A percentile compares a stretch with the other conserved stretches of the same genome.
These are phyloP conservation scores for Naematelia encephala DNA, from an alignment of 768 basidiomycete species.

Conservation along the genomic window DNA sequence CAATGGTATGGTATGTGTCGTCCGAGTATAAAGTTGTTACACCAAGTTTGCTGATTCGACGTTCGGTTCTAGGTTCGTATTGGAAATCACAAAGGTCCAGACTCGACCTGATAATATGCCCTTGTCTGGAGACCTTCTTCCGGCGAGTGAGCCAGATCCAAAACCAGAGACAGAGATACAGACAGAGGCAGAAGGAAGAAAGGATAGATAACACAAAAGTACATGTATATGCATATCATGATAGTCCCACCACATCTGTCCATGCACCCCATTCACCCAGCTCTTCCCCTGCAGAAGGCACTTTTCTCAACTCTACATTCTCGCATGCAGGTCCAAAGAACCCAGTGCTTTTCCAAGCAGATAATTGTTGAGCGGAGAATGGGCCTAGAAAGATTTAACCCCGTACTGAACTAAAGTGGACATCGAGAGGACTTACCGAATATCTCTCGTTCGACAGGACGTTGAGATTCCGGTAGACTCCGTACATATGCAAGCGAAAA, in stretches of 20 bases:
- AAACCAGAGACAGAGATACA: background rate
- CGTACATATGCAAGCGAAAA: constrained; percentile 49
- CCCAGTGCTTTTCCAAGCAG: constrained; percentile 47
- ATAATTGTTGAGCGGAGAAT: constrained; percentile 41
- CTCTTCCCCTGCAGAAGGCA: constrained; percentile 3
- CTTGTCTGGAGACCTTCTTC: background rate
- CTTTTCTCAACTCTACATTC: constrained; percentile 47
- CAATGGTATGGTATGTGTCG: constrained; percentile 48
- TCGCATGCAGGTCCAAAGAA: constrained; percentile 49
- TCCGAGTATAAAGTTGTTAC: too few relatives aligned
- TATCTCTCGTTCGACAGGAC: constrained; percentile 50
- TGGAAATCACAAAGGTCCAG: constrained; percentile 42
- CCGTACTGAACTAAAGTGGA: background rate
- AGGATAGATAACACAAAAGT: constrained; percentile 13
- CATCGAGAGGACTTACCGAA: constrained; percentile 43
- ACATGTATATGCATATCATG: background rate
- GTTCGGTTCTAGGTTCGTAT: constrained; percentile 32
- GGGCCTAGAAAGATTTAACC: constrained; percentile 44
- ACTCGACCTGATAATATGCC: constrained; percentile 41
- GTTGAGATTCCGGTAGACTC: constrained; percentile 42
- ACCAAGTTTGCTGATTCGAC: too few relatives aligned
- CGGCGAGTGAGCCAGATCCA: background rate
- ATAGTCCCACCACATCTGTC: constrained; percentile 25
- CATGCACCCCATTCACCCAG: constrained; percentile 37
- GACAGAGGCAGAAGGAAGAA: constrained; percentile 29